Evolutionary conservation across 768 basidiomycete genomes (phyloP).

Genomic region (Pleurotus sapidus): DNA sequence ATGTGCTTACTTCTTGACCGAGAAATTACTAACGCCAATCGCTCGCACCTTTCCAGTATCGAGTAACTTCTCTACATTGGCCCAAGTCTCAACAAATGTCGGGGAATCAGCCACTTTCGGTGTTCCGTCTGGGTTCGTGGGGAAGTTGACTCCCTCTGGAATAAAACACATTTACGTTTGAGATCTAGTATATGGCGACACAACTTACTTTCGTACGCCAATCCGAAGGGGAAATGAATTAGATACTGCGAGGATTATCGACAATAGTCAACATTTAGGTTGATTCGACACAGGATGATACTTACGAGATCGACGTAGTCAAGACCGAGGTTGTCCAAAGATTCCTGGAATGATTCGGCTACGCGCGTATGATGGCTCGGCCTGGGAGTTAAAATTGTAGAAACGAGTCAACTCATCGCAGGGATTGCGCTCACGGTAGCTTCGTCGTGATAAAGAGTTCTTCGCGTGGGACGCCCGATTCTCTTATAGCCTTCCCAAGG

Average conservation of each 20-base stretch:
- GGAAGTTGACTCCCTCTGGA: constrained; percentile 13
- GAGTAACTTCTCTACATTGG: constrained; percentile 47
- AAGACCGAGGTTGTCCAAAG: constrained; percentile 34
- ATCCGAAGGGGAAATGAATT: constrained; percentile 46
- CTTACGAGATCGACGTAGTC: constrained; percentile 44
- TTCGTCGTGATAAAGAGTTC: constrained; percentile 53
- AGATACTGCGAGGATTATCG: constrained; percentile 34
- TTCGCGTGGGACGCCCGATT: constrained; percentile 44
- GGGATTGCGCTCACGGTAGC: constrained; percentile 27
- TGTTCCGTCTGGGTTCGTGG: constrained; percentile 30
- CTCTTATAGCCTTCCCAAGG: constrained; percentile 43
- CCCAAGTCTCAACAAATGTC: constrained; percentile 43
- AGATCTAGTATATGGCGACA: background rate
- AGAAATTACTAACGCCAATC: constrained; percentile 62
- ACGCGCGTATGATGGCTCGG: constrained; percentile 35
- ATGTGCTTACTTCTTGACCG: constrained; percentile 45
- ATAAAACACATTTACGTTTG: too few species aligned
- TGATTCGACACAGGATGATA: background rate
- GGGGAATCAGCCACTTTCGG: constrained; percentile 25
- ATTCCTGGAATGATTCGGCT: constrained; percentile 36
- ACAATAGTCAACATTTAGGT: constrained; percentile 10
- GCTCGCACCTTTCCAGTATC: constrained; percentile 43
- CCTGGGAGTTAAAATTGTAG: too few species aligned
- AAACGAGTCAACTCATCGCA: background rate
- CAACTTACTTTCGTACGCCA: constrained; percentile 25